Base-by-base conservation (phyloP, 352 stramenopile genomes). In the Phytophthora constricta region DNA sequence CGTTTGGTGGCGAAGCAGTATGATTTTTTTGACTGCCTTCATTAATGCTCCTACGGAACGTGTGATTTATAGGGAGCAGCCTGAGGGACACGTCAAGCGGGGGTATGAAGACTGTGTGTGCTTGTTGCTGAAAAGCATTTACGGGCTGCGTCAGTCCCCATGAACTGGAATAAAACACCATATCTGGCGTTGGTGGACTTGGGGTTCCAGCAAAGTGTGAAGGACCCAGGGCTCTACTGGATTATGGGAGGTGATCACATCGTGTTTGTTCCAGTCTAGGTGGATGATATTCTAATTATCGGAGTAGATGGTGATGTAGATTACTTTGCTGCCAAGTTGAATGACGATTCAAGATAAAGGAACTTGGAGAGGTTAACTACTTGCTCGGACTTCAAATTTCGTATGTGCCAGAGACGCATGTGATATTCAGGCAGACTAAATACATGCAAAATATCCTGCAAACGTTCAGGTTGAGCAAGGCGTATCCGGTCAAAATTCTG, bases 391-490 rank as follows among this genome's bases (percentile, higher is more conserved):
- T 67, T 7, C 59, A 61, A 23, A 60, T 67, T 22, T 22, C 26
- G 14, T 61, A 67, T 14, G 28, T 41, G 1, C 50, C 60, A 0
- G 51, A 68, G 25, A 47, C 17, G 5, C 43, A 57, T 10, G 51
- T 68, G 4, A 50, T 20, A 9, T 68, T 68, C 25, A 19, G 42
- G 25, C 60, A 67, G 26, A 67, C 60, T 9, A 62, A 68, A 31
- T 68, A 68, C 51, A 47, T 66, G 26, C 59, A 68, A n/a, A 25
- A 61, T 28, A 60, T 61, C 2, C 16, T 67, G 50, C 10, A 62
- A 23, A 57, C 31, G 31, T 65, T 65, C 27, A 5, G 25, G 7
- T 51, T 65, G 58, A 17, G 20, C 19, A 22, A 16, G 13, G 57
- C 45, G 3, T 43, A 63, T 17, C 20, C 23, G 5, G 47, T 65